These are phyloP conservation scores for Heliamphora exappendiculata DNA, from an alignment of 148 eudicot genomes.

Conservation along the genomic window DNA sequence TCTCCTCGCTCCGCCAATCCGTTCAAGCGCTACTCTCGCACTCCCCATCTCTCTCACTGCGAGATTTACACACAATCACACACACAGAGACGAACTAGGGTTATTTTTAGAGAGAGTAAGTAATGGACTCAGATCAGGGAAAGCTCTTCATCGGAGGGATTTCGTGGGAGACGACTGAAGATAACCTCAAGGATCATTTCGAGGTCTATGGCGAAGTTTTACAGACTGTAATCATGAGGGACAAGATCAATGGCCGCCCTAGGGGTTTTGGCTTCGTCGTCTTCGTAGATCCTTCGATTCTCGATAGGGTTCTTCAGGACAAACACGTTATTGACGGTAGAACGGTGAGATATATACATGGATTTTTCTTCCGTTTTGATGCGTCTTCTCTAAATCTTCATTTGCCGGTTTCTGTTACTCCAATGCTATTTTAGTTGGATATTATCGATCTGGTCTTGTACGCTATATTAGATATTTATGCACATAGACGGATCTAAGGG, in stretches of 20 bases:
- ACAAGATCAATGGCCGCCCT: slow-evolving; percentile 64
- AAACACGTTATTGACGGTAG: slow-evolving; percentile 74
- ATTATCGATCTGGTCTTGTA: background rate
- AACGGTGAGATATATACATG: slow-evolving; percentile 60
- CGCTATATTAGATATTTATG: background rate
- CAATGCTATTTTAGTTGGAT: slow-evolving; percentile 6
- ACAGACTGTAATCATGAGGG: slow-evolving; percentile 73
- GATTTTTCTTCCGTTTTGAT: too few relatives aligned
- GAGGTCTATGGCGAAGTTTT: slow-evolving; percentile 64
- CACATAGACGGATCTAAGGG: background rate
- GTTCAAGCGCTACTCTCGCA: too few relatives aligned
- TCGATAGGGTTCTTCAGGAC: slow-evolving; percentile 76
- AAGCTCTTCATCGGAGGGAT: slow-evolving; percentile 90
- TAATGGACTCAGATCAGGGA: slow-evolving; percentile 89
- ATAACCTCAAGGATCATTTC: slow-evolving; percentile 67
- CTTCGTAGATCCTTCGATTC: slow-evolving; percentile 69
- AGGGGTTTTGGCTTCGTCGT: slow-evolving; percentile 87
- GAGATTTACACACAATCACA: background rate
- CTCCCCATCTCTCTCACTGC: background rate
- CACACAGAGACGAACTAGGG: too few relatives aligned
- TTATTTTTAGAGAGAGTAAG: background rate
- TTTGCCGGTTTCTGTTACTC: background rate
- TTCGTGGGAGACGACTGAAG: slow-evolving; percentile 87
- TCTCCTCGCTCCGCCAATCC: too few relatives aligned
- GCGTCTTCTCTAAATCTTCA: background rate